Conservation (phyloP, 495 filamentous ascomycete genomes). For the Darksidea phi region DNA sequence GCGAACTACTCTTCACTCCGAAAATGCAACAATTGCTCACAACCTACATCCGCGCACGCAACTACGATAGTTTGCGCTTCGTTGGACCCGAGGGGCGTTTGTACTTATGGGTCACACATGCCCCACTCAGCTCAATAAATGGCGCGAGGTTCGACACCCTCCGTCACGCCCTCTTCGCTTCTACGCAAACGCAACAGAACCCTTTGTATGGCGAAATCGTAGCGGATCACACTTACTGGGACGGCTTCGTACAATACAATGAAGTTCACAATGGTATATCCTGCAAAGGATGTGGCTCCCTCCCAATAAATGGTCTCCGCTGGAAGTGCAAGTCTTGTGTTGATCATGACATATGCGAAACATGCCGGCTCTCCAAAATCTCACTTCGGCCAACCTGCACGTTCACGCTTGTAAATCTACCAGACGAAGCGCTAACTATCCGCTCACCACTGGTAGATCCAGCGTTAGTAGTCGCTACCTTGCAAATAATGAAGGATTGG, state of each 20-base stretch:
- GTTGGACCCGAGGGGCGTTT: constrained; percentile 10
- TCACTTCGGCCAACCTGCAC: constrained; percentile 10
- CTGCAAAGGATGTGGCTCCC: constrained; percentile 10
- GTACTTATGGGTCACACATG: constrained; percentile 21
- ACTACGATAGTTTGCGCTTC: constrained; percentile 27
- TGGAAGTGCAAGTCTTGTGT: constrained; percentile 24
- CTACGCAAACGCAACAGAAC: background rate
- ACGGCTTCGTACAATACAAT: constrained; percentile 20
- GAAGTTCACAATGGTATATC: constrained; percentile 5
- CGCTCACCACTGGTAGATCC: constrained; percentile 11
- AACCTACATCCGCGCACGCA: constrained; percentile 10
- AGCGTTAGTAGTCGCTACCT: constrained; percentile 21
- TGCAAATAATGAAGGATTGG: constrained; percentile 32
- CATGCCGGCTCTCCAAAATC: constrained; percentile 3
- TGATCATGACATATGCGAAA: constrained; percentile 25
- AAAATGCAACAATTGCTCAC: constrained; percentile 6
- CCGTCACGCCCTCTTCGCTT: constrained; percentile 30
- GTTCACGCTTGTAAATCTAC: constrained; percentile 17
- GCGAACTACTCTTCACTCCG: constrained; percentile 13
- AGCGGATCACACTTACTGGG: constrained; percentile 29
- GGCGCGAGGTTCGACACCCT: constrained; percentile 20
- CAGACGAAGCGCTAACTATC: constrained; percentile 28
- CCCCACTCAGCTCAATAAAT: constrained; percentile 8
- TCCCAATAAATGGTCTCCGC: constrained; percentile 16
- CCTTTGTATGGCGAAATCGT: constrained; percentile 30